phyloP scores from a whole-genome alignment of 192 early-diverging fungal genomes.

The Backusella morwellensis region DNA sequence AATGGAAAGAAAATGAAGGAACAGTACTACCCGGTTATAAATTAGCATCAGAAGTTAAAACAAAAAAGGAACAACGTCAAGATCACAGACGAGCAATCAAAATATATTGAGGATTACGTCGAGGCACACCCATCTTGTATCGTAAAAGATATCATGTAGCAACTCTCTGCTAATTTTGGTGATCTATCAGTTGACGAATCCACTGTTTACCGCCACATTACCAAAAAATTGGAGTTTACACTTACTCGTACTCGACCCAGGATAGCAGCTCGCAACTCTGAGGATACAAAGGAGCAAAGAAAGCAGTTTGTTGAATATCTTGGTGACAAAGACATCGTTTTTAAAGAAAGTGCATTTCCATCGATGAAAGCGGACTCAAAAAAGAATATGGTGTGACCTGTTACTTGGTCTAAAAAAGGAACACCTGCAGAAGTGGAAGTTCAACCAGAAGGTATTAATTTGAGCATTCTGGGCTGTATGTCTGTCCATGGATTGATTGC shows the following conservation, averaged over 20 bases:
- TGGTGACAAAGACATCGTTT: neutral
- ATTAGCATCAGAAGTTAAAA: neutral
- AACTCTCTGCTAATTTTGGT: neutral
- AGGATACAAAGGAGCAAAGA: neutral
- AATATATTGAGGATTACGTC: neutral
- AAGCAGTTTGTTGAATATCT: neutral
- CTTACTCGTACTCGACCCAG: neutral
- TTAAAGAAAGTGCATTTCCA: neutral
- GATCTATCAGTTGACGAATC: neutral
- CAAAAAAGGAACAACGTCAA: neutral
- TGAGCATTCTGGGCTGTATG: neutral
- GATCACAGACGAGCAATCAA: neutral
- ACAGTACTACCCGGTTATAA: no score
- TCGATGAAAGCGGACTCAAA: neutral
- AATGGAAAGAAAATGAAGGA: no score
- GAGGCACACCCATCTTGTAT: neutral
- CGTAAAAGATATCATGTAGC: neutral
- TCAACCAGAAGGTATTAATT: neutral
- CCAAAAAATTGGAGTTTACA: neutral
- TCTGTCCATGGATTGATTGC: neutral
- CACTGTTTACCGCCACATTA: neutral
- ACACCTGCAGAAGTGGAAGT: neutral
- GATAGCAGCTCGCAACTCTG: neutral
- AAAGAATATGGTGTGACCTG: neutral
- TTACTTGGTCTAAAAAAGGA: neutral